Evolutionary conservation across 768 basidiomycete species (phyloP).

Genomic region (Megacollybia marginata): DNA sequence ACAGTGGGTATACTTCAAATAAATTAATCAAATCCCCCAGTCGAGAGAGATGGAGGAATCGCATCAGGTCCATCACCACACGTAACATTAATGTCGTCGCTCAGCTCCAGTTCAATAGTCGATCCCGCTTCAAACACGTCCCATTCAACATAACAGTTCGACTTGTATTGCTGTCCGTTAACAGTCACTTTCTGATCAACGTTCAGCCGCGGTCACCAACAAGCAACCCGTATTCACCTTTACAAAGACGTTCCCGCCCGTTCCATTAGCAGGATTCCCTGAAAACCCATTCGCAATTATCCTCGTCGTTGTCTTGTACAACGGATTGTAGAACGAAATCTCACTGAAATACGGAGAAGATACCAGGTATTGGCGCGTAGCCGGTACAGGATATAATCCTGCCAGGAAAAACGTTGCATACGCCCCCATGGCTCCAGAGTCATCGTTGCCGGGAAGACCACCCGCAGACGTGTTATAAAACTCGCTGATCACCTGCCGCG

Average conservation of each 20-base stretch:
- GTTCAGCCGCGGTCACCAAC: not conserved
- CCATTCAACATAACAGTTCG: constrained; percentile 62
- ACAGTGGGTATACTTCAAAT: no score
- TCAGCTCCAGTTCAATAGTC: constrained; percentile 47
- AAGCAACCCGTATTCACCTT: constrained; percentile 27
- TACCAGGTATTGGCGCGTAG: constrained; percentile 52
- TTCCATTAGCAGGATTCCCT: constrained; percentile 45
- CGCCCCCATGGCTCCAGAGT: constrained; percentile 54
- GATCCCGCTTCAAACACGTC: constrained; percentile 51
- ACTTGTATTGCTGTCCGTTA: constrained; percentile 49
- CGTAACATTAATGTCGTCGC: constrained; percentile 41
- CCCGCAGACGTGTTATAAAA: constrained; percentile 46
- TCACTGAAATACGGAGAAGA: constrained; percentile 56
- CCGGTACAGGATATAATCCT: constrained; percentile 58
- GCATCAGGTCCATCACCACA: constrained; percentile 41
- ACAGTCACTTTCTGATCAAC: constrained; percentile 43
- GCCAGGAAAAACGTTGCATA: constrained; percentile 46
- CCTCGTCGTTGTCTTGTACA: constrained; percentile 34
- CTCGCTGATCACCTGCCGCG: constrained; percentile 45
- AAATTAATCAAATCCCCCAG: constrained; percentile 44
- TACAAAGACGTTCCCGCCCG: constrained; percentile 49
- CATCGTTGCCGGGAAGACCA: constrained; percentile 62
- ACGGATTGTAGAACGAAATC: constrained; percentile 37
- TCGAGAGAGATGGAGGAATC: constrained; percentile 56
- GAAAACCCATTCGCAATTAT: constrained; percentile 43